Base-by-base conservation (phyloP, 306 rosid genomes). In the Macrotyloma uniflorum region DNA sequence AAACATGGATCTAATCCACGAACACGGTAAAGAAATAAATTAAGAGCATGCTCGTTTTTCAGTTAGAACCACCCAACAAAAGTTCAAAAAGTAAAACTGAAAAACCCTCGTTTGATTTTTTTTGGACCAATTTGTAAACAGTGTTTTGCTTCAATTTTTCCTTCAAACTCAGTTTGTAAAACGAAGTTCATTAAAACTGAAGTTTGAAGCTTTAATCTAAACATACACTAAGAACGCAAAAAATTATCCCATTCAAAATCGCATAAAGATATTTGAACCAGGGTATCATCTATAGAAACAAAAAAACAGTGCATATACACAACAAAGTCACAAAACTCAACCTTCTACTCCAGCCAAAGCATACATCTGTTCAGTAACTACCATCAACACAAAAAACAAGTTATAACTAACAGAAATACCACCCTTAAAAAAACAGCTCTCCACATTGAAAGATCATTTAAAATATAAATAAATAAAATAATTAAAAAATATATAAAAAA, bases 361-460 rank as follows among this genome's bases (percentile, higher is more conserved):
- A 62, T 74, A 38, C 12, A 40, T 22, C 10, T 1, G 12, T 35
- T 67, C 22, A 35, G 20, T 49, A 74, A 67, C 49, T 36, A 66
- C 49, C 76, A 72, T 28, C 26, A 42, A 32, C 53, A 30, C 68
- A 3, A 2, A 64, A 20, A 64, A 4, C 45, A 83, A 35, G 8
- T 12, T 55, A 42, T 42, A 19, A n/a, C n/a, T n/a, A n/a, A n/a
- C n/a, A n/a, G n/a, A n/a, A 45, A 26, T 24, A 55, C 20, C 68
- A 59, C 62, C 7, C 15, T 14, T 12, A 1, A 6, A 15, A 26
- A 59, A 22, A 9, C 24, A 49, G 50, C 38, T 67, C 32, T 71
- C 38, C 68, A 79, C 42, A 75, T 23, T 42, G 64, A 61, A 69
- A 13, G 5, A 54, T 22, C 65, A 79, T 32, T 50, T 49, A 32